Percentiles rank a stretch among this genome's conserved stretches.
phyloP scores from a whole-genome alignment of 2,329 filamentous ascomycete species.

The Macroventuria anomochaeta region DNA sequence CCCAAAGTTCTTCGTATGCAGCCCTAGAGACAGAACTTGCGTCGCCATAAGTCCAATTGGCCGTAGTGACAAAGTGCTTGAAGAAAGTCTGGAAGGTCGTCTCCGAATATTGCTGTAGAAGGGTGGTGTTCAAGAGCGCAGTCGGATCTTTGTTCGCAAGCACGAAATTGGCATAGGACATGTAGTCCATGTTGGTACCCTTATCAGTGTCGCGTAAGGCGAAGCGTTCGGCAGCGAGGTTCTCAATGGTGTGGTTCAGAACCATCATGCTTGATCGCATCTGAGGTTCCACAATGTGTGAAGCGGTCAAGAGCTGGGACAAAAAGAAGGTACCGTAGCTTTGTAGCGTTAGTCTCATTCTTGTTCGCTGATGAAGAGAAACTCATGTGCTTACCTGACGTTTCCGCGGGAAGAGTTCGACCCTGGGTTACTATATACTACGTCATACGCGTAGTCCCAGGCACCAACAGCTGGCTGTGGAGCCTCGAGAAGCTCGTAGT shows the following conservation, averaged over 20 bases:
- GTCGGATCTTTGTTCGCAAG: slow-evolving; percentile 23
- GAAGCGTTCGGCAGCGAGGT: slow-evolving; percentile 15
- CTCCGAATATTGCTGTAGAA: slow-evolving; percentile 14
- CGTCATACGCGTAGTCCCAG: too few species aligned
- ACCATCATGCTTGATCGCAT: too few species aligned
- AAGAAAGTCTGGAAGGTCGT: slow-evolving; percentile 35
- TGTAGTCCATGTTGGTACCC: slow-evolving; percentile 38
- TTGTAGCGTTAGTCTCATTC: not conserved
- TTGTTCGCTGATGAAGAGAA: too few species aligned
- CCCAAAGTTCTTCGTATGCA: too few species aligned
- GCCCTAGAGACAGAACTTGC: too few species aligned
- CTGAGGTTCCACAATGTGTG: slow-evolving; percentile 6
- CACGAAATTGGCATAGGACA: slow-evolving; percentile 32
- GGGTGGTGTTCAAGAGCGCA: slow-evolving; percentile 18
- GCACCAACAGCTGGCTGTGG: too few species aligned
- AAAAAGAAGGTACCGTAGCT: slow-evolving; percentile 6
- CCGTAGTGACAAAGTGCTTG: slow-evolving; percentile 24
- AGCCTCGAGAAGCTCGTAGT: slow-evolving; percentile 19
- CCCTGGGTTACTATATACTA: not conserved
- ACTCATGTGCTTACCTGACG: too few species aligned
- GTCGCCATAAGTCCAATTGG: slow-evolving; percentile 22
- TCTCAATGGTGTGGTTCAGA: slow-evolving; percentile 2
- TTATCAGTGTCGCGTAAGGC: slow-evolving; percentile 27
- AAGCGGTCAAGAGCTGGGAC: slow-evolving; percentile 1
- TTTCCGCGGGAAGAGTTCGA: not conserved